Evolutionary conservation across 106 monocot genomes (phyloP).

Genomic region (Allium cepa): DNA sequence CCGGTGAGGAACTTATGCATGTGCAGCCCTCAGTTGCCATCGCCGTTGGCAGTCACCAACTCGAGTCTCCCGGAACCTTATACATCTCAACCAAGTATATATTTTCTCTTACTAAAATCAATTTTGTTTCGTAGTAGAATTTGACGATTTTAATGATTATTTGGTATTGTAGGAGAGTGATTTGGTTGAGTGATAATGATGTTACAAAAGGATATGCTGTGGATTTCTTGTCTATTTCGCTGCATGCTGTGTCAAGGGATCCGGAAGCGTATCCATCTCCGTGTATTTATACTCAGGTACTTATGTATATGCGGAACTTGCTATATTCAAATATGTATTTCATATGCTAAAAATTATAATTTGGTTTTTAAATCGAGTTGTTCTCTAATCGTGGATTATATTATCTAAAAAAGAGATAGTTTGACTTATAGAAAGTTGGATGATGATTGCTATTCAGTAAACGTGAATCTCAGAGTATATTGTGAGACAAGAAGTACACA

Average conservation of each 20-base stretch:
- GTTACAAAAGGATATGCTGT: constrained; percentile 65
- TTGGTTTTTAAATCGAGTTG: too few species aligned
- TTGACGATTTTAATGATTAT: too few species aligned
- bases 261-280: constrained; percentile 75
- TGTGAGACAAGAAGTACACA: too few species aligned
- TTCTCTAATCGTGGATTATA: too few species aligned
- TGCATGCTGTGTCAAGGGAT: constrained; percentile 90
- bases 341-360: too few species aligned
- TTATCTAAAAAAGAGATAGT: too few species aligned
- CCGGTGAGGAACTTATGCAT: constrained; percentile 65
- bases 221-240: constrained; percentile 75
- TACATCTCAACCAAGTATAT: constrained; percentile 56
- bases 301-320: too few species aligned
- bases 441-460: too few species aligned
- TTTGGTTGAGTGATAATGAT: constrained; percentile 80
- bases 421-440: too few species aligned
- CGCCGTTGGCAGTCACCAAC: constrained; percentile 30
- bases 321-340: too few species aligned
- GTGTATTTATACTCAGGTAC: constrained; percentile 86
- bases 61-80: constrained; percentile 58
- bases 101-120: not conserved
- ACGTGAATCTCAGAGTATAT: too few species aligned
- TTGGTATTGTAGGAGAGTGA: constrained; percentile 46
- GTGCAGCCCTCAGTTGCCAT: constrained; percentile 47
- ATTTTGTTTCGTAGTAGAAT: too few species aligned